A percentile compares a stretch with the other conserved stretches of the same genome.
Conservation (phyloP, 2,329 filamentous ascomycete species). For the Colletotrichum magnum region DNA sequence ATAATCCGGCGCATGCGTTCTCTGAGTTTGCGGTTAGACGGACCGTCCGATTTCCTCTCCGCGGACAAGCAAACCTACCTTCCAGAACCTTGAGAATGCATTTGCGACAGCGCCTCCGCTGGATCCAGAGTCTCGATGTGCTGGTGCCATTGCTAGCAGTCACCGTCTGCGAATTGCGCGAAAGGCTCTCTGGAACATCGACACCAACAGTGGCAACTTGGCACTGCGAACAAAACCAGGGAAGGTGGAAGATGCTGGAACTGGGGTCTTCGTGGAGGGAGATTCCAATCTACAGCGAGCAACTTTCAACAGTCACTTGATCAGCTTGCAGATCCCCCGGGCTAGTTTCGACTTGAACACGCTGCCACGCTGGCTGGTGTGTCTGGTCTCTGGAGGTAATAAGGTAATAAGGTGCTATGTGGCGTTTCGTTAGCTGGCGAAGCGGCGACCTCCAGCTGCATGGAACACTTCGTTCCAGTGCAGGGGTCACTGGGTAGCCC, state of each 20-base stretch:
- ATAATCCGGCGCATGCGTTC: conserved; percentile 91
- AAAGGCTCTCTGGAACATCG: conserved; percentile 56
- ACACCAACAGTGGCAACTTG: background rate
- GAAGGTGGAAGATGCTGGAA: too few species aligned
- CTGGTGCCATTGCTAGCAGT: conserved; percentile 59
- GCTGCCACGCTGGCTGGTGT: conserved; percentile 8
- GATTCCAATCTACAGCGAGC: background rate
- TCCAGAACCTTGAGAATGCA: conserved; percentile 62
- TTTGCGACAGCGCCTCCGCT: conserved; percentile 45
- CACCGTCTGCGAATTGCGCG: conserved; percentile 58
- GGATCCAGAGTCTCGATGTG: conserved; percentile 39
- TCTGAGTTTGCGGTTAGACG: conserved; percentile 59
- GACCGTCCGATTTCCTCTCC: background rate
- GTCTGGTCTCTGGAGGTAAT: too few species aligned
- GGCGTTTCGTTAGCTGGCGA: conserved; percentile 9
- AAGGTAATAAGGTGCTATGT: background rate
- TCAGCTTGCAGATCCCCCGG: conserved; percentile 12
- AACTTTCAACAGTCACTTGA: conserved; percentile 33
- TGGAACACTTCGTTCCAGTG: background rate
- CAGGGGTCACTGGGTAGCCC: too few species aligned
- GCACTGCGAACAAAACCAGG: too few species aligned
- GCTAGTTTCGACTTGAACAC: conserved; percentile 10
- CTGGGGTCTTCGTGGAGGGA: too few species aligned
- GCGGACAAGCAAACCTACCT: conserved; percentile 50
- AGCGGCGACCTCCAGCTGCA: background rate